Percentiles rank a stretch among this genome's conserved stretches.
Conservation (phyloP, 768 basidiomycete species). For the Termitomyces sp. region DNA sequence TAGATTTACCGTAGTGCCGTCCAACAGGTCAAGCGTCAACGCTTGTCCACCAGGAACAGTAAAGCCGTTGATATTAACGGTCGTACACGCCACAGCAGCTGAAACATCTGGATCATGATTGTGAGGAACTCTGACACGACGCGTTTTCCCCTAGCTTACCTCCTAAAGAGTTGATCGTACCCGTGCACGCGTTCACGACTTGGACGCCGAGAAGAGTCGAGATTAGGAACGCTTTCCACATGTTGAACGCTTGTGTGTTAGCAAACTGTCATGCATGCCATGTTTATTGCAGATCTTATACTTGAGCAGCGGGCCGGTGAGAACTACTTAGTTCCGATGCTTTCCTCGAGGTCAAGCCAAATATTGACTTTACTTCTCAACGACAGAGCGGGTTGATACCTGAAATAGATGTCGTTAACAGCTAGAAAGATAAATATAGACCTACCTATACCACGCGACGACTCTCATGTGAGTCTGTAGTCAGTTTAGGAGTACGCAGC, state of each 20-base stretch:
- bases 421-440: conserved; percentile 1
- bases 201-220: conserved; percentile 11
- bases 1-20: conserved; percentile 54
- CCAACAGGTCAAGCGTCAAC: conserved; percentile 39
- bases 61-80: conserved; percentile 52
- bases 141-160: conserved; percentile 21
- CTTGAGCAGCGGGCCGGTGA: conserved; percentile 9
- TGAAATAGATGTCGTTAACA: background rate
- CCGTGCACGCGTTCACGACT: conserved; percentile 31
- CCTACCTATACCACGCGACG: conserved; percentile 1
- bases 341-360: background rate
- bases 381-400: background rate
- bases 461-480: background rate
- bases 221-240: conserved; percentile 8
- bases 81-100: conserved; percentile 49
- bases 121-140: background rate
- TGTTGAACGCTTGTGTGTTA: background rate
- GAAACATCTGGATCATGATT: conserved; percentile 31
- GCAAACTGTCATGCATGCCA: background rate
- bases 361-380: background rate
- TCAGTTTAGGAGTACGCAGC: background rate
- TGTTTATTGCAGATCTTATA: conserved; percentile 7
- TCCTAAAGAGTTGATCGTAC: conserved; percentile 47
- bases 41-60: conserved; percentile 51
- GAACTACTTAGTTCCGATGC: background rate